A percentile compares a stretch with the other conserved stretches of the same genome.
Conservation (phyloP, 257 asterid species). For the Thymus mandschuricus region DNA sequence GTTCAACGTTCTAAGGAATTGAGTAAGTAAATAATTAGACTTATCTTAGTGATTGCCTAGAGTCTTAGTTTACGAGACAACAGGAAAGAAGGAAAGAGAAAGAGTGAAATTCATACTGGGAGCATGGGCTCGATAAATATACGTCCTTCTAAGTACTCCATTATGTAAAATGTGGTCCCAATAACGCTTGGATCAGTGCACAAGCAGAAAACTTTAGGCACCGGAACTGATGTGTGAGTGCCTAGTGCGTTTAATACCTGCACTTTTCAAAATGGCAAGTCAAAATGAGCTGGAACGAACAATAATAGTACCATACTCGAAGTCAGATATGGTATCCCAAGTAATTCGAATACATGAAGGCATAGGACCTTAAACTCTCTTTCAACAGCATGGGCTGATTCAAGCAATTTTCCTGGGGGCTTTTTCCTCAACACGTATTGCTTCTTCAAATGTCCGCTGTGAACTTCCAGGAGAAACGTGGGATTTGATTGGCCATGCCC, state of each 20-base stretch:
- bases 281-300: slow-evolving; percentile 10
- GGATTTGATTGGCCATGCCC: slow-evolving; percentile 99
- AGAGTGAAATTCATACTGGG: slow-evolving; percentile 54
- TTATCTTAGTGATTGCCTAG: slow-evolving; percentile 10
- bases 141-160: slow-evolving; percentile 97
- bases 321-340: not conserved
- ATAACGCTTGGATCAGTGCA: slow-evolving; percentile 82
- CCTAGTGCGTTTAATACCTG: slow-evolving; percentile 93
- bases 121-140: slow-evolving; percentile 81
- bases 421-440: slow-evolving; percentile 86
- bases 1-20: slow-evolving; percentile 62
- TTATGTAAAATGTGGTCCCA: slow-evolving; percentile 95
- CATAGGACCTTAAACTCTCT: slow-evolving; percentile 81
- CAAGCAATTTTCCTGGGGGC: slow-evolving; percentile 80
- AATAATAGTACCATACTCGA: not conserved
- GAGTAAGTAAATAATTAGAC: slow-evolving; percentile 18
- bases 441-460: slow-evolving; percentile 57
- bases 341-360: not conserved
- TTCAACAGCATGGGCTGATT: slow-evolving; percentile 96
- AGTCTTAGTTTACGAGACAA: slow-evolving; percentile 6
- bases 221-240: slow-evolving; percentile 75
- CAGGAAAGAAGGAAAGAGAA: slow-evolving; percentile 13
- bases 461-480: slow-evolving; percentile 82
- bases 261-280: slow-evolving; percentile 27
- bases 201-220: slow-evolving; percentile 87